Evolutionary conservation across 129 eudicot species (phyloP), one percentile per base, ranked within the genome.

Genomic region (Helichrysum umbraculigerum): DNA sequence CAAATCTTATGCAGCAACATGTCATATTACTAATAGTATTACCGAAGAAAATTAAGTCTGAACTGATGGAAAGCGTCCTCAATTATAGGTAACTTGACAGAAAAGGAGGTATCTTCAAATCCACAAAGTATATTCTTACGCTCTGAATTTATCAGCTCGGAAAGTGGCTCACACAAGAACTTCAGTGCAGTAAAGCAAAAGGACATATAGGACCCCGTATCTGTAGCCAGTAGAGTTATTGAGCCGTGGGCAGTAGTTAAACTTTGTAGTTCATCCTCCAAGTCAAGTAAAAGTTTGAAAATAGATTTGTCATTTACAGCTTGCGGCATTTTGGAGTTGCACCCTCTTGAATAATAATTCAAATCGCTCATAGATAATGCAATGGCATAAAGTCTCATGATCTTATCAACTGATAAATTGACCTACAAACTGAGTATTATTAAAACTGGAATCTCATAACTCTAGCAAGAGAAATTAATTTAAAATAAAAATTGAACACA

Each of bases 111-210:
- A 35, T 66, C 87, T 35, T 73, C 86, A 62, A 22, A 68, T 71
- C 83, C 96, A 60, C 83, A 66, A 62, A 91, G 57, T 79, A 89
- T 72, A 32, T 68, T 87, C 79, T 78, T 83, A 72, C 88, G 86
- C 73, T 87, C 80, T 63, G 82, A 86, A 29, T 72, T 75, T 28
- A 94, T 78, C 72, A 87, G 63, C 54, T 89, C 87, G 15, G 96
- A 87, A 68, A 94, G 83, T 68, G 90, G 88, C 79, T 81, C 84
- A 62, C 97, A 91, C 75, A 94, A 77, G 66, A 86, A 91, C 56
- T 84, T 87, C 68, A 89, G 78, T 33, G 99, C 92, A 61, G 74
- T 83, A 58, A 72, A 88, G 82, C 87, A 85, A 42, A 76, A 87
- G 7, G 74, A 60, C 69, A 79, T 57, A 25, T 70, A 72, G 58